These are phyloP conservation scores for Diutina ranongensis DNA, from an alignment of 1,139 yeast species.

Conservation along the genomic window DNA sequence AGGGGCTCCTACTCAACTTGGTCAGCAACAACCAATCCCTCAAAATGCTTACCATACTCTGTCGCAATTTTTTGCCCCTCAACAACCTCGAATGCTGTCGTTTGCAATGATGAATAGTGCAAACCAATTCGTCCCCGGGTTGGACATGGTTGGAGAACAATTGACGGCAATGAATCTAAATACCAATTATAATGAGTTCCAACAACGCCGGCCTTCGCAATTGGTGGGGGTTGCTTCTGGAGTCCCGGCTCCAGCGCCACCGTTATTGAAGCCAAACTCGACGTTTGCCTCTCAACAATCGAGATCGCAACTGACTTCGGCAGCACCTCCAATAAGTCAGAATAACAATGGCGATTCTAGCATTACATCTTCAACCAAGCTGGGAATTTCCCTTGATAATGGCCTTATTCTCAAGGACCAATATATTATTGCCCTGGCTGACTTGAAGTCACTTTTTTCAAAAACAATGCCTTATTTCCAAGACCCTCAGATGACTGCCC, in stretches of 20 bases:
- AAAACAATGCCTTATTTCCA: slow-evolving; percentile 41
- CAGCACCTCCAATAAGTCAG: not conserved
- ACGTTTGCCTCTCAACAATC: not conserved
- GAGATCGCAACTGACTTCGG: not conserved
- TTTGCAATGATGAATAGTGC: slow-evolving; percentile 2
- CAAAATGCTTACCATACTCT: not conserved
- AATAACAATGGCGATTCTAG: not conserved
- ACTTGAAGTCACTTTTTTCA: slow-evolving; percentile 29
- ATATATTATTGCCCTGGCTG: slow-evolving; percentile 42
- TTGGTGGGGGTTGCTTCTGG: slow-evolving; percentile 22
- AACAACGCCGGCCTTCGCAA: slow-evolving; percentile 35
- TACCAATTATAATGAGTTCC: slow-evolving; percentile 29
- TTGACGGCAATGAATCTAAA: slow-evolving; percentile 16
- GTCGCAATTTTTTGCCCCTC: not conserved
- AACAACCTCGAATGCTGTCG: not conserved
- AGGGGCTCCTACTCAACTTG: not conserved
- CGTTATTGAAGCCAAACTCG: not conserved
- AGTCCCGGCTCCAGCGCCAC: not conserved
- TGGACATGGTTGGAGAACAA: slow-evolving; percentile 1
- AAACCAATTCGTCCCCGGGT: not conserved
- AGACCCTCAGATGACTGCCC: slow-evolving; percentile 18
- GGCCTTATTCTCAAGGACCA: slow-evolving; percentile 42
- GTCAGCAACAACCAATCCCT: not conserved
- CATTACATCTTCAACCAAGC: not conserved
- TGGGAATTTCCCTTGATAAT: slow-evolving; percentile 23